Evolutionary conservation across 2,329 filamentous ascomycete species (phyloP).

Genomic region (Aschersonia sp.): DNA sequence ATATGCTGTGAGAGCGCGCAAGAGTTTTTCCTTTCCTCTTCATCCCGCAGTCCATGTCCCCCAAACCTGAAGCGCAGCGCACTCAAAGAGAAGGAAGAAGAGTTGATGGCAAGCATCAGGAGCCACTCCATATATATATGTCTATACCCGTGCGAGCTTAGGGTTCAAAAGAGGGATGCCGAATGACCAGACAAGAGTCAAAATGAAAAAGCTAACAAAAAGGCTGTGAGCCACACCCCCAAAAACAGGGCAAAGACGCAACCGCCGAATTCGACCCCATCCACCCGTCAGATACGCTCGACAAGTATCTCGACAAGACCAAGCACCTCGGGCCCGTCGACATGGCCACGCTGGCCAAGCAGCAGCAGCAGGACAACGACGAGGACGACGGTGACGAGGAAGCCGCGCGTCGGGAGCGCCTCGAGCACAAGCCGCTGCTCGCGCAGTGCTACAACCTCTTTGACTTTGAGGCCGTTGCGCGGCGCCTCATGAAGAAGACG

Average conservation of each 20-base stretch:
- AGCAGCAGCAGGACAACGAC: constrained; percentile 49
- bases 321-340: constrained; percentile 87
- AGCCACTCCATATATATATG: no score
- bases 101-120: no score
- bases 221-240: no score
- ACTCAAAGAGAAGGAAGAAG: no score
- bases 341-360: constrained; percentile 63
- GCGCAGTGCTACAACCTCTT: constrained; percentile 86
- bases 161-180: no score
- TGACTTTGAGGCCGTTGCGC: constrained; percentile 91
- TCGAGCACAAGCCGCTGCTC: constrained; percentile 61
- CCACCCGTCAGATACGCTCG: constrained; percentile 72
- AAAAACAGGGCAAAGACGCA: constrained; percentile 62
- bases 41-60: neutral
- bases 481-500: constrained; percentile 82
- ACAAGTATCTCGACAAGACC: constrained; percentile 67
- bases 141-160: no score
- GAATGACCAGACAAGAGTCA: no score
- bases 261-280: constrained; percentile 88
- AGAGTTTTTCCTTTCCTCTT: neutral
- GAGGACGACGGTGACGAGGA: constrained; percentile 51
- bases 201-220: no score
- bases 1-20: constrained; percentile 49
- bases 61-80: no score
- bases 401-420: constrained; percentile 55